These are phyloP conservation scores for Protomyces inouyei DNA, from an alignment of 1,139 yeast species.

Conservation along the genomic window DNA sequence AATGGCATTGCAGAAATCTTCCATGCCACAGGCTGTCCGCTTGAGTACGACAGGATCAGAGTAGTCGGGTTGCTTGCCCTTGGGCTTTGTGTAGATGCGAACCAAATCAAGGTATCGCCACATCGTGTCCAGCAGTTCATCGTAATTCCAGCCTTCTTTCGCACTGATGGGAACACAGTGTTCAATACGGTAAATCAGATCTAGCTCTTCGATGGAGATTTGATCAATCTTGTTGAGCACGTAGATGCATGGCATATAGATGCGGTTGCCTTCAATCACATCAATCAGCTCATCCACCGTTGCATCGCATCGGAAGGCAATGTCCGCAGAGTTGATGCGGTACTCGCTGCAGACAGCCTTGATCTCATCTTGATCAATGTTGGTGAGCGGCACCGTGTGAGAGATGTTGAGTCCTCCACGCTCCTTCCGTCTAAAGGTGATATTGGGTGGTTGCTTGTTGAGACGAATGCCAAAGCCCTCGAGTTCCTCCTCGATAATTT, in stretches of 20 bases:
- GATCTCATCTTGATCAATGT: slow-evolving; percentile 85
- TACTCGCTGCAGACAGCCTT: slow-evolving; percentile 95
- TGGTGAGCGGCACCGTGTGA: slow-evolving; percentile 86
- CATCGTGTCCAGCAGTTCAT: slow-evolving; percentile 87
- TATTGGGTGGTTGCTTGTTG: slow-evolving; percentile 84
- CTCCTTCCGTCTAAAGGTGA: slow-evolving; percentile 83
- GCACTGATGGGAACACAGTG: slow-evolving; percentile 95
- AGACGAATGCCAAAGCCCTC: slow-evolving; percentile 97
- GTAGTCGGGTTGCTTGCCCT: slow-evolving; percentile 90
- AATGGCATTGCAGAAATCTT: slow-evolving; percentile 93
- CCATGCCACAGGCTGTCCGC: slow-evolving; percentile 75
- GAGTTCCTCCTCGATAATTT: slow-evolving; percentile 85
- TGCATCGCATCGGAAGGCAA: slow-evolving; percentile 94
- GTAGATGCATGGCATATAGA: slow-evolving; percentile 90
- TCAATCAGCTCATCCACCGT: slow-evolving; percentile 55
- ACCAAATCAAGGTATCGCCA: slow-evolving; percentile 88
- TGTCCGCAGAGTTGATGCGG: slow-evolving; percentile 92
- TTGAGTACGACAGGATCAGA: slow-evolving; percentile 89
- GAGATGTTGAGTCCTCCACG: slow-evolving; percentile 93
- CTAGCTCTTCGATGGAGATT: slow-evolving; percentile 87
- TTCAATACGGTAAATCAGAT: slow-evolving; percentile 82
- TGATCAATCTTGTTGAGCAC: slow-evolving; percentile 94
- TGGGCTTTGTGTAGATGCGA: slow-evolving; percentile 94
- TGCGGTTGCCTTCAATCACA: slow-evolving; percentile 76
- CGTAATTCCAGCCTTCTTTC: slow-evolving; percentile 94